A percentile compares a stretch with the other conserved stretches of the same genome.
phyloP scores from a whole-genome alignment of 2,329 filamentous ascomycete genomes.

The Aspergillus amoenus region DNA sequence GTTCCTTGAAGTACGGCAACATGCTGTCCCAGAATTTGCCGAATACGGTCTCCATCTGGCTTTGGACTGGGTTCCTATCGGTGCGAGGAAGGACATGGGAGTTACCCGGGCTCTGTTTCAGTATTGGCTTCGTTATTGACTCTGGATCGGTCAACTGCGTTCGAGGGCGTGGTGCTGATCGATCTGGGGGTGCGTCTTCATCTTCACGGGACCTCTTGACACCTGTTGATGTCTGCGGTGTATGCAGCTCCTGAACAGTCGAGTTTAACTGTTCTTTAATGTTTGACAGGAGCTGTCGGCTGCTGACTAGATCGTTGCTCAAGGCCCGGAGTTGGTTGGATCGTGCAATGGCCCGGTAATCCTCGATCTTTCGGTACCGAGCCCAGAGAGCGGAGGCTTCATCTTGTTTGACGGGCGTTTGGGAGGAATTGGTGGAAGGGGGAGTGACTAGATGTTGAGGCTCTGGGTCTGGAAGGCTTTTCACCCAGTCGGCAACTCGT shows the following conservation, averaged over 20 bases:
- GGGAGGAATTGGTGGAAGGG: not conserved
- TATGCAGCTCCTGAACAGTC: not conserved
- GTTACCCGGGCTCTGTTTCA: slow-evolving; percentile 8
- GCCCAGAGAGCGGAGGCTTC: slow-evolving; percentile 3
- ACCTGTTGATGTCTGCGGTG: not conserved
- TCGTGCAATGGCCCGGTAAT: slow-evolving; percentile 1
- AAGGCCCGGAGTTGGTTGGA: not conserved
- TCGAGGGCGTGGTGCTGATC: slow-evolving; percentile 14
- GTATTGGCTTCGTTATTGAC: not conserved
- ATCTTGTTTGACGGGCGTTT: slow-evolving; percentile 1
- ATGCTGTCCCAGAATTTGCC: slow-evolving; percentile 18
- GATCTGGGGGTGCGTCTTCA: slow-evolving; percentile 10
- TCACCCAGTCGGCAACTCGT: slow-evolving; percentile 13
- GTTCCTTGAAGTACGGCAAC: slow-evolving; percentile 14
- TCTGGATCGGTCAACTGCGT: slow-evolving; percentile 2
- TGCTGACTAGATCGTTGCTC: slow-evolving; percentile 1
- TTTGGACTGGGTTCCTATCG: slow-evolving; percentile 1
- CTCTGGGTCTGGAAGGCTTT: slow-evolving; percentile 7
- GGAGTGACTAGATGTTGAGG: not conserved
- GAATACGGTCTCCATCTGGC: slow-evolving; percentile 14
- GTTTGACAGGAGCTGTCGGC: slow-evolving; percentile 2
- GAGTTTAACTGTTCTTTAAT: not conserved
- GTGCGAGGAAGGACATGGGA: not conserved
- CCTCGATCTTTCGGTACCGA: slow-evolving; percentile 2
- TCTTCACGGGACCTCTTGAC: slow-evolving; percentile 17